Conservation (phyloP, 1,284 basidiomycete species). For the Ceratobasidium sp. region DNA sequence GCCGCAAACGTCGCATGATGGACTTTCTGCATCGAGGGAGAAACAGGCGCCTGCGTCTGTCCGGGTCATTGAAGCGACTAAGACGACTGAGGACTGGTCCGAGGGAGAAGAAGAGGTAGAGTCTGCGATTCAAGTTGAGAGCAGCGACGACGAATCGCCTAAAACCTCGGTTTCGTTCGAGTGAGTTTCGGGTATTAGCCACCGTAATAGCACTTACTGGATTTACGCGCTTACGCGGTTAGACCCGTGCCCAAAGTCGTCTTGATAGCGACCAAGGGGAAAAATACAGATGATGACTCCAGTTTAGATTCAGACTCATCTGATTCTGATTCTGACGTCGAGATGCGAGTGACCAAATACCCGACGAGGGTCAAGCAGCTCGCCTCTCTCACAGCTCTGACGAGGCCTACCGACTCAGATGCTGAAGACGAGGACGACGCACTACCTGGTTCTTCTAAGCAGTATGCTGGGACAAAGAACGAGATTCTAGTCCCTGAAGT, state of each 20-base stretch:
- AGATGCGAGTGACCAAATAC: conserved; percentile 49
- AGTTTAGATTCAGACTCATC: conserved; percentile 58
- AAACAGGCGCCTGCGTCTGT: background rate
- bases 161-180: background rate
- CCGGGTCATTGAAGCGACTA: background rate
- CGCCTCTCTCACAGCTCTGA: conserved; percentile 40
- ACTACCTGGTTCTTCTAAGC: conserved; percentile 41
- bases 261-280: background rate
- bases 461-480: conserved; percentile 55
- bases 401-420: conserved; percentile 38
- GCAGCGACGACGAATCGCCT: conserved; percentile 2
- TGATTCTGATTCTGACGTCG: conserved; percentile 63
- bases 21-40: background rate
- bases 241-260: background rate
- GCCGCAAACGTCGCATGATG: background rate
- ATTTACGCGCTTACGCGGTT: background rate
- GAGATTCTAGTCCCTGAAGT: conserved; percentile 58
- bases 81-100: conserved; percentile 23
- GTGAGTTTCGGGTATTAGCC: conserved; percentile 17
- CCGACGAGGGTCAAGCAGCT: conserved; percentile 22
- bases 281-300: conserved; percentile 2
- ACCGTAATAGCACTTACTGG: background rate
- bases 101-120: conserved; percentile 43
- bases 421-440: conserved; percentile 55
- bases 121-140: conserved; percentile 5